Evolutionary conservation across 257 asterid genomes (phyloP), one percentile per base, ranked within the genome.

Genomic region (Datura wrightii): DNA sequence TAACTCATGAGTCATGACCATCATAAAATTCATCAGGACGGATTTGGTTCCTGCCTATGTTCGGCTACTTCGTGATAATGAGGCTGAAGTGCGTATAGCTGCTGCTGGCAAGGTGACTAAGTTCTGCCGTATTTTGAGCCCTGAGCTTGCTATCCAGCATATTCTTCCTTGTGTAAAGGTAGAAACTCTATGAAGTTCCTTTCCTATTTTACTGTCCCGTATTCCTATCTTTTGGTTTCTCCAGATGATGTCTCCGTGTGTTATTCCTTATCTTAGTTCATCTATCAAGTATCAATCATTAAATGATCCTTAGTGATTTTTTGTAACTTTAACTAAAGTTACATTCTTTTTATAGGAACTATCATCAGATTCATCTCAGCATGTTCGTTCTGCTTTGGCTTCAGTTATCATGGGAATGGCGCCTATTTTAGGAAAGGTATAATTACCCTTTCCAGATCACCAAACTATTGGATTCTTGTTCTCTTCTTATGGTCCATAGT

Each of bases 401-500:
- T 89, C 90, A 62, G 91, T 89, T 66, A 89, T 89, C 44, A 89
- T 89, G 91, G 91, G 91, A 85, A 87, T 87, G 90, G 87, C 90
- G 15, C 91, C 89, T 74, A 85, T 89, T 83, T 59, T 89, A 62
- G 91, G 87, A 48, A 89, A 89, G 91, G 91, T 89, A 81, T 55
- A 65, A 83, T 41, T 60, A 24, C 62, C 63, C 13, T 76, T 8
- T 1, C 14, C 63, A 31, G 31, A 31, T 48, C 48, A 34, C 79
- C 39, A 71, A 71, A 71, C n/a, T 71, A 70, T 70, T 42, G 79
- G 48, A 24, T 76, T 52, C n/a, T 50, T 78, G 63, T 44, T 78
- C 48, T 52, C 63, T 34, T 8, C n/a, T 78, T 78, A 78, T 52
- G 82, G 15, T 52, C 15, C 34, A 34, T 50, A 31, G 41, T 19